Evolutionary conservation across 225 moss, liverwort and hornwort species (phyloP), one percentile per base, ranked within the genome.

Genomic region (Ulota crispa): DNA sequence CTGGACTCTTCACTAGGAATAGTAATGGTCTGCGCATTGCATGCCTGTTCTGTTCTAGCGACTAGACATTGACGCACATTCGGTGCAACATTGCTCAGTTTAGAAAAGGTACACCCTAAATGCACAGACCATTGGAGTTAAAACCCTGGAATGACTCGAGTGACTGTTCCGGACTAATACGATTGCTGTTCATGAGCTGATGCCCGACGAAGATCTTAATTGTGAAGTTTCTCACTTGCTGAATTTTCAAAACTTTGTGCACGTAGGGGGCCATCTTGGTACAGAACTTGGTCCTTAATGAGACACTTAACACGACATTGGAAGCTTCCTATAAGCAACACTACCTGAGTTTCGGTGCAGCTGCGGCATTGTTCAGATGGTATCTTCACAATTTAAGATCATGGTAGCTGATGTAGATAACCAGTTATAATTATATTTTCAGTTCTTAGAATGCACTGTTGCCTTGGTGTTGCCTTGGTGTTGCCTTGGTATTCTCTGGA

Each of bases 311-410:
- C 39, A 80, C 90, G 55, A 88, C 89, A 79, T 89, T 92, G 86
- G 92, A 98, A 79, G 83, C 92, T 82, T 94, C 93, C 61, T 88
- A 95, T 79, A 95, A 99, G 84, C 92, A 94, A 70, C 92, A 93
- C 76, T 94, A 94, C 80, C 92, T 99, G 68, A 91, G 89, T 83
- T 87, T 95, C 31, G 98, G 92, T 83, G 98, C 95, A 78, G 93
- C 98, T 83, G 95, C 98, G 72, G 95, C 95, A 28, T 78, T 99
- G 73, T 85, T 99, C 47, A 93, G 84, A 84, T 95, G 95, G 97
- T 97, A 84, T 9, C 41, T 73, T 79, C 56, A 63, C 59, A 63
- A 69, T 68, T 82, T 64, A 69, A 85, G 24, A 75, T 52, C 13
- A 21, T 80, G 41, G 45, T 75, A 79, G 31, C 72, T 78, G 55